Percentiles rank a stretch among this genome's conserved stretches.
These are phyloP conservation scores for Penicillium roqueforti DNA, from an alignment of 495 filamentous ascomycete genomes.

Conservation along the genomic window DNA sequence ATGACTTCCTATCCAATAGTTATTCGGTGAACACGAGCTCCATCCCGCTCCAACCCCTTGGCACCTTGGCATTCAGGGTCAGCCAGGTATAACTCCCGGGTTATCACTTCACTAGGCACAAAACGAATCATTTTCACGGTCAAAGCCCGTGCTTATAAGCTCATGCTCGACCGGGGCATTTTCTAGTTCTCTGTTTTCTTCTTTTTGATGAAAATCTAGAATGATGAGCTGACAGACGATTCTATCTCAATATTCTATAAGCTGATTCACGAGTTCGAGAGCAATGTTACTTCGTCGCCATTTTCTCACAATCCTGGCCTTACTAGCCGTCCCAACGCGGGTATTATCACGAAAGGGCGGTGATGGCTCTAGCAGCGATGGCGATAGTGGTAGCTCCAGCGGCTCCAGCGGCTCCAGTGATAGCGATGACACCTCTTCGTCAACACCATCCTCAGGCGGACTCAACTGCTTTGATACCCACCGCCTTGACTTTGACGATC, in stretches of 20 bases:
- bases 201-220: too few species aligned
- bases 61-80: constrained; percentile 7
- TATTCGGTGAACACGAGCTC: not conserved
- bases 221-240: not conserved
- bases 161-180: not conserved
- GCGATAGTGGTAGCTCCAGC: not conserved
- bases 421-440: not conserved
- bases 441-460: not conserved
- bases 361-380: not conserved
- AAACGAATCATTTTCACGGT: not conserved
- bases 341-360: not conserved
- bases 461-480: not conserved
- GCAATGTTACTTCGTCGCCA: constrained; percentile 2
- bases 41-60: not conserved
- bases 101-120: not conserved
- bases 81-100: not conserved
- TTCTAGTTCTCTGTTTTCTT: not conserved
- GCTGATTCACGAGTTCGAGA: not conserved
- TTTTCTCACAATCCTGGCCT: not conserved
- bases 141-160: not conserved
- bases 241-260: not conserved
- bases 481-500: not conserved
- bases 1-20: not conserved
- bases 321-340: not conserved
- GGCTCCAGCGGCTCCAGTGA: not conserved